Evolutionary conservation across 768 basidiomycete genomes (phyloP).

Genomic region (Leucosporidium scottii): DNA sequence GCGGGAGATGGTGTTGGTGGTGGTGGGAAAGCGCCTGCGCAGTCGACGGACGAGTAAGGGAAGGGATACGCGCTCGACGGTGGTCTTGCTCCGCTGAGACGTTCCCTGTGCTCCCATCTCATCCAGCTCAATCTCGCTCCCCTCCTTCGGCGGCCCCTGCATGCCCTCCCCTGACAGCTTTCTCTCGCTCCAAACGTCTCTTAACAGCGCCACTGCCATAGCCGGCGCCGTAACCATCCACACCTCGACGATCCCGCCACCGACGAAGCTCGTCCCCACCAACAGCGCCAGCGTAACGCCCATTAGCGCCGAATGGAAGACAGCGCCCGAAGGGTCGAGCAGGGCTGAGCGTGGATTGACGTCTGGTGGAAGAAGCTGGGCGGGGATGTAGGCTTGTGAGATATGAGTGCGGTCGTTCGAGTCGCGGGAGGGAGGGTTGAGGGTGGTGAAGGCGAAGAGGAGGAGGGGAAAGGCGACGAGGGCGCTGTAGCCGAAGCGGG

Average conservation of each 20-base stretch:
- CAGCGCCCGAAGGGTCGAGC: slow-evolving; percentile 64
- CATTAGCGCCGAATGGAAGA: slow-evolving; percentile 64
- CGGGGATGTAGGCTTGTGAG: slow-evolving; percentile 23
- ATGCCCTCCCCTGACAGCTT: not conserved
- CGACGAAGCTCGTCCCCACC: slow-evolving; percentile 58
- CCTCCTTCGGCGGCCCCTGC: not conserved
- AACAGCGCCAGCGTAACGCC: slow-evolving; percentile 61
- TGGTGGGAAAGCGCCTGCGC: slow-evolving; percentile 56
- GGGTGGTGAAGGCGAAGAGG: slow-evolving; percentile 36
- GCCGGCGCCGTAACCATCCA: slow-evolving; percentile 82
- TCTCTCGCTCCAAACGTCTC: slow-evolving; percentile 48
- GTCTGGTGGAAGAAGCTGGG: slow-evolving; percentile 36
- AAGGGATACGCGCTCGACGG: slow-evolving; percentile 2
- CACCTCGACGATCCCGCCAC: slow-evolving; percentile 52
- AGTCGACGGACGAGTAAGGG: slow-evolving; percentile 8
- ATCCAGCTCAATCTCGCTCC: slow-evolving; percentile 17
- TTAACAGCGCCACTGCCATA: slow-evolving; percentile 61
- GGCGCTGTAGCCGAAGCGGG: slow-evolving; percentile 42
- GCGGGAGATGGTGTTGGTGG: slow-evolving; percentile 54
- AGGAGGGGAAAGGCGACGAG: slow-evolving; percentile 52
- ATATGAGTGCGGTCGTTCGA: slow-evolving; percentile 4
- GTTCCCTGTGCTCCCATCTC: not conserved
- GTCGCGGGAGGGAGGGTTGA: slow-evolving; percentile 47
- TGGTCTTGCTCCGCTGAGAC: not conserved
- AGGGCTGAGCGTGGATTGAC: slow-evolving; percentile 56